Evolutionary conservation across 441 rosid species (phyloP), one percentile per base, ranked within the genome.

Genomic region (Populus hybrid): DNA sequence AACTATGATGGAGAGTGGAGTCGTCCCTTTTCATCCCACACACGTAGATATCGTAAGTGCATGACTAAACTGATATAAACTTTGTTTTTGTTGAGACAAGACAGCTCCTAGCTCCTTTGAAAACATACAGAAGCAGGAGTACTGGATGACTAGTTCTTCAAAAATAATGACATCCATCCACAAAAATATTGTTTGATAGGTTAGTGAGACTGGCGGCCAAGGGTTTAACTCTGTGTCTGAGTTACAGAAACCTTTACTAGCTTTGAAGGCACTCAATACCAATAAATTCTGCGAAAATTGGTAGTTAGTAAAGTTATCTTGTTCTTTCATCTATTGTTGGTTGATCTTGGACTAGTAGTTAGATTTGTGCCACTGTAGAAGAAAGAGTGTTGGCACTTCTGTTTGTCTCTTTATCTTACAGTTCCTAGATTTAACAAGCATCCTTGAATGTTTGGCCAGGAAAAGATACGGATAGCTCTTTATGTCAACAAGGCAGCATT

Each of bases 401-500:
- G 4, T 3, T 9, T 30, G 32, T 30, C 32, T 30, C 32, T 30
- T 30, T 30, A 30, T 30, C 32, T 59, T 42, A 16, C 38, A 42
- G 67, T 76, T 66, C 69, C 75, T 72, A 8, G 21, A 50, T 32
- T 79, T 77, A 63, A 64, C 32, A 30, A 30, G 32, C 21, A 21
- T 67, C 26, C 42, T 76, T 61, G 40, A 61, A 46, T 82, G 76
- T 72, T 74, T 73, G 67, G 59, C 26, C 91, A 91, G 95, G 92
- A 91, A 86, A 89, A 89, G 80, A 80, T 91, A 57, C 85, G 95
- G 72, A 77, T 91, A 67, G 93, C 95, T 23, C 89, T 91, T 42
- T 91, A 82, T 46, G 91, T 91, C 76, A 91, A 91, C 70, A 87
- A 91, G 72, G 95, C 95, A 24, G 95, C 93, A 28, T 80, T 91